Base-by-base conservation (phyloP, 2,329 filamentous ascomycete species). In the Ascochyta clinopodiicola region DNA sequence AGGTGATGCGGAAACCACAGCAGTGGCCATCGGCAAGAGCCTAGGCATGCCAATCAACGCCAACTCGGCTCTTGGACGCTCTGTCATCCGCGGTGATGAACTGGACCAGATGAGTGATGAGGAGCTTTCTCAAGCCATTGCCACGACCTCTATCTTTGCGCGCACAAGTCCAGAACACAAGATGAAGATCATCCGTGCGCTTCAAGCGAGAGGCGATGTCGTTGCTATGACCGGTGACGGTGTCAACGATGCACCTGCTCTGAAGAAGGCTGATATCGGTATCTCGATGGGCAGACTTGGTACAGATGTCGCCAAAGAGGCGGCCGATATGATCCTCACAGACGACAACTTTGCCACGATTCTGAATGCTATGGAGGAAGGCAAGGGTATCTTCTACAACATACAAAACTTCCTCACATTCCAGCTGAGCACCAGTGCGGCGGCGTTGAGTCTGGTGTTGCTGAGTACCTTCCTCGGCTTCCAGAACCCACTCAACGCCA, bases 341-440 rank as follows among this genome's bases (percentile, higher is more conserved):
- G 90, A 95, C 65, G 91, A 96, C 74, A 90, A 95, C 75, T 95
- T 96, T 74, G 91, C 89, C 0, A 95, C 91, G 5, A 99, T 99
- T 60, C 83, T 99, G 10, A 90, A 88, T 56, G 95, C 95, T 27
- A 99, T 99, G 59, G 95, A 99, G 75, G 95, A 99, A 79, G 96
- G 95, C 77, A 99, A 99, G 77, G 95, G 93, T 51, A 99, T 99
- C 66, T 99, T 99, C 78, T 96, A 95, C 84, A 99, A 99, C 76
- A 98, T 99, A 64, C 95, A 99, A 73, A 99, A 99, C 77, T 99
- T 99, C 78, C 84, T 99, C 61, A 98, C 95, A 0, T 99, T 99
- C 78, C 96, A 99, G 79, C 85, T 99, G 54, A 97, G 93, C 76
- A 99, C 95, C 43, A 97, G 92, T 73, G 95, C 96, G 19, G 95